Conservation (phyloP, 1,284 basidiomycete genomes). For the Cutaneotrichosporon sp. region DNA sequence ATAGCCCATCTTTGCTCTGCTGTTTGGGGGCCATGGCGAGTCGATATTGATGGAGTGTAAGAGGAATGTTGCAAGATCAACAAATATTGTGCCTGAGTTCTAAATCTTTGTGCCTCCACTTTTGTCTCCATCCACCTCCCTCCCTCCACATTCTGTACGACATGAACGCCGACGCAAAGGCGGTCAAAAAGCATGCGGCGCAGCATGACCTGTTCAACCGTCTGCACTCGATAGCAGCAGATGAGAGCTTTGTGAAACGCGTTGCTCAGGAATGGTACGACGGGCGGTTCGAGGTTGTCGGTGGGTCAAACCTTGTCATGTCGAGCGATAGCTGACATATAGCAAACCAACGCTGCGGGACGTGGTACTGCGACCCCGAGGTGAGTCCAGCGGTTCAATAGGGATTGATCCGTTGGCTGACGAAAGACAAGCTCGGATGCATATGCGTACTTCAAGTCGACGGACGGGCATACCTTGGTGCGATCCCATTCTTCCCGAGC, state of each 20-base stretch:
- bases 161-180: slow-evolving; percentile 29
- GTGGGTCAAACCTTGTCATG: slow-evolving; percentile 27
- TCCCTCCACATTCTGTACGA: neutral
- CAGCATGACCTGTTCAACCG: slow-evolving; percentile 73
- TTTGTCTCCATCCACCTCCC: neutral
- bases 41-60: neutral
- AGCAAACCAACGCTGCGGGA: slow-evolving; percentile 89
- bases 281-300: slow-evolving; percentile 41
- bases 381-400: slow-evolving; percentile 39
- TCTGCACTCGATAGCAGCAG: slow-evolving; percentile 77
- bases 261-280: slow-evolving; percentile 60
- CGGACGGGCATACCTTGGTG: slow-evolving; percentile 80
- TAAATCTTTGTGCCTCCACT: slow-evolving; percentile 11
- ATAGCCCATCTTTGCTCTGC: neutral
- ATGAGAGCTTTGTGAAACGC: slow-evolving; percentile 66
- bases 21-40: slow-evolving; percentile 12
- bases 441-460: slow-evolving; percentile 91
- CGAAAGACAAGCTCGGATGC: slow-evolving; percentile 40
- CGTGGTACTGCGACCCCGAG: slow-evolving; percentile 82
- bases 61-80: slow-evolving; percentile 8
- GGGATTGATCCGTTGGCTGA: slow-evolving; percentile 4
- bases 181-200: slow-evolving; percentile 46
- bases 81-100: slow-evolving; percentile 15
- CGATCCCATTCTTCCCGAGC: slow-evolving; percentile 25
- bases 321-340: neutral